A percentile compares a stretch with the other conserved stretches of the same genome.
Evolutionary conservation across 2,329 filamentous ascomycete genomes (phyloP).

Genomic region (Fusarium sambucinum): DNA sequence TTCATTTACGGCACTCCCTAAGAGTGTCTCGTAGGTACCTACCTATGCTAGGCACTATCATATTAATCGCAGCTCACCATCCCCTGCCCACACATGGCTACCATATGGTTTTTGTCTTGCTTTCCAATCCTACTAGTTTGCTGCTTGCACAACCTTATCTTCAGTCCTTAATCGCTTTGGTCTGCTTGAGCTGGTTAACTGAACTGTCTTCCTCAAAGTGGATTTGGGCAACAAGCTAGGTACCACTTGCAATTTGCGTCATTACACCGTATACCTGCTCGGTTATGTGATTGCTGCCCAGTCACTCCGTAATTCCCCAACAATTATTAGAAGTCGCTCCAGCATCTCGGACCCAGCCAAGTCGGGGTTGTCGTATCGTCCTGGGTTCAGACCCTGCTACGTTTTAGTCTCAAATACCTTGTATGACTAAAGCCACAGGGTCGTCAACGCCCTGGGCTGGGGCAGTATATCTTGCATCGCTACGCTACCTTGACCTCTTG

Average conservation of each 20-base stretch:
- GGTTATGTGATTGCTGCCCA: constrained; percentile 29
- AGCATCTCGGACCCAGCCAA: constrained; percentile 12
- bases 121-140: constrained; percentile 29
- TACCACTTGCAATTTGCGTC: constrained; percentile 19
- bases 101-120: constrained; percentile 34
- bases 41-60: constrained; percentile 30
- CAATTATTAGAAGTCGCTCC: constrained; percentile 15
- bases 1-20: constrained; percentile 14
- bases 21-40: not conserved
- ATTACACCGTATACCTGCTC: constrained; percentile 18
- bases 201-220: not conserved
- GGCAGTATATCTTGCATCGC: constrained; percentile 47
- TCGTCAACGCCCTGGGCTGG: constrained; percentile 23
- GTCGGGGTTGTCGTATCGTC: constrained; percentile 34
- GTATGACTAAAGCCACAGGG: constrained; percentile 39
- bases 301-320: constrained; percentile 5
- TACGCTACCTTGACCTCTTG: constrained; percentile 43
- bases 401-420: constrained; percentile 23
- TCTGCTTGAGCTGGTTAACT: constrained; percentile 2
- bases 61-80: constrained; percentile 29
- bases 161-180: constrained; percentile 6
- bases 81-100: constrained; percentile 41
- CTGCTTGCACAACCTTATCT: constrained; percentile 31
- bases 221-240: not conserved
- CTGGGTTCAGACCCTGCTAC: constrained; percentile 34